phyloP scores from a whole-genome alignment of 805 yeast species.

The Debaryomyces maramus region DNA sequence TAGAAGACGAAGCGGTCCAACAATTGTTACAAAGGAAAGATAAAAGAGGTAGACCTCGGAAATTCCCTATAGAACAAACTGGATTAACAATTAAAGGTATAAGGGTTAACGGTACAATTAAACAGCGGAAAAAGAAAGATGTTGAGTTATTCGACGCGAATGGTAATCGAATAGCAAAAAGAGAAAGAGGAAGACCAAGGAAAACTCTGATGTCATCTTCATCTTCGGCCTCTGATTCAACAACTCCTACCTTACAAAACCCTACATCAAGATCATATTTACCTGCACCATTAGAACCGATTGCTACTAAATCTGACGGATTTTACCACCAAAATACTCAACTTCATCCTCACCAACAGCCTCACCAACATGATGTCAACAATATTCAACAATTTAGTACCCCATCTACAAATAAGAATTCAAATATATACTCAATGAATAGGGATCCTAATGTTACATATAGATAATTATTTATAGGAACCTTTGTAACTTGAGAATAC shows the following conservation, averaged over 20 bases:
- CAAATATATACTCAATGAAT: not conserved
- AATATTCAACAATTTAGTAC: not conserved
- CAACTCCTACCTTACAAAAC: not conserved
- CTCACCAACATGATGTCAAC: not conserved
- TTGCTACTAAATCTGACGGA: not conserved
- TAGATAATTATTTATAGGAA: too few relatives aligned
- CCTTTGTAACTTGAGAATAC: too few relatives aligned
- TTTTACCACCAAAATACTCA: not conserved
- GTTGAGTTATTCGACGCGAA: slow-evolving; percentile 2
- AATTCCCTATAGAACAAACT: slow-evolving; percentile 47
- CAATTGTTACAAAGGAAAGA: slow-evolving; percentile 40
- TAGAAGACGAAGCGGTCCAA: slow-evolving; percentile 34
- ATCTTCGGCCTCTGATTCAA: not conserved
- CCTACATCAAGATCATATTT: not conserved
- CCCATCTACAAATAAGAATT: not conserved
- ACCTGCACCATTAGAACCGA: slow-evolving; percentile 1
- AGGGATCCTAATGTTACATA: not conserved
- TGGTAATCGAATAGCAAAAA: slow-evolving; percentile 10
- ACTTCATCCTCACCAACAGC: not conserved
- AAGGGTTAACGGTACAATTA: slow-evolving; percentile 36
- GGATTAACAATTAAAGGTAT: slow-evolving; percentile 46
- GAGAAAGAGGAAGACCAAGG: slow-evolving; percentile 16
- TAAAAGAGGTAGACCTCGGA: slow-evolving; percentile 52
- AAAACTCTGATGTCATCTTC: slow-evolving; percentile 4
- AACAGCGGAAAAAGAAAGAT: slow-evolving; percentile 15